These are phyloP conservation scores for Neurospora sp. DNA, from an alignment of 495 filamentous ascomycete genomes.

Conservation along the genomic window DNA sequence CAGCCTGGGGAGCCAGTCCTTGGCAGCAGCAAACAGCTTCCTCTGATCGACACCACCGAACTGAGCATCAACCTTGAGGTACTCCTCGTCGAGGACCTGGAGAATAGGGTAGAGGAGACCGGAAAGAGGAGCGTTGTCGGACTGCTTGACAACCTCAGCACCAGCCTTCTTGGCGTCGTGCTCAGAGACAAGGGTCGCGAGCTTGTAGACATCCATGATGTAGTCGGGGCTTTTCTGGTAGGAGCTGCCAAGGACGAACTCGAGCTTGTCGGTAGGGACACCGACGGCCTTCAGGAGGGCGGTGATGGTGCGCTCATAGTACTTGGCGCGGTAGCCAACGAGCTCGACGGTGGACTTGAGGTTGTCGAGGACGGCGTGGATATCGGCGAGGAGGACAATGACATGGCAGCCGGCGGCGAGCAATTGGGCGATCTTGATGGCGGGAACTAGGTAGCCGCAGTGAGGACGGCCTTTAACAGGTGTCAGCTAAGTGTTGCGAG, in stretches of 20 bases:
- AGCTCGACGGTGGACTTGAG: constrained; percentile 80
- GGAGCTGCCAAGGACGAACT: constrained; percentile 73
- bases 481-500: not conserved
- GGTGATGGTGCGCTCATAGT: constrained; percentile 59
- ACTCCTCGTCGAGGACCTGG: constrained; percentile 85
- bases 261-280: constrained; percentile 65
- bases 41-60: constrained; percentile 77
- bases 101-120: constrained; percentile 84
- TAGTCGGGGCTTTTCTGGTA: constrained; percentile 69
- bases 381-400: constrained; percentile 71
- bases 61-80: constrained; percentile 76
- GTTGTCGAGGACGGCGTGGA: constrained; percentile 73
- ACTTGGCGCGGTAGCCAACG: constrained; percentile 65
- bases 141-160: constrained; percentile 89
- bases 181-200: constrained; percentile 42
- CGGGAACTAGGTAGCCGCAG: constrained; percentile 67
- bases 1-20: constrained; percentile 62
- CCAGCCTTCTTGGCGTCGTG: constrained; percentile 79
- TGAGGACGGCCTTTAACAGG: constrained; percentile 16
- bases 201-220: constrained; percentile 65
- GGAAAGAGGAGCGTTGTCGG: constrained; percentile 58
- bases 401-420: constrained; percentile 77
- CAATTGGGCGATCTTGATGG: constrained; percentile 82
- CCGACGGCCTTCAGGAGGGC: constrained; percentile 58
- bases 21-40: constrained; percentile 78